These are phyloP conservation scores for Entomortierella parvispora DNA, from an alignment of 192 early-diverging fungal genomes.

Conservation along the genomic window DNA sequence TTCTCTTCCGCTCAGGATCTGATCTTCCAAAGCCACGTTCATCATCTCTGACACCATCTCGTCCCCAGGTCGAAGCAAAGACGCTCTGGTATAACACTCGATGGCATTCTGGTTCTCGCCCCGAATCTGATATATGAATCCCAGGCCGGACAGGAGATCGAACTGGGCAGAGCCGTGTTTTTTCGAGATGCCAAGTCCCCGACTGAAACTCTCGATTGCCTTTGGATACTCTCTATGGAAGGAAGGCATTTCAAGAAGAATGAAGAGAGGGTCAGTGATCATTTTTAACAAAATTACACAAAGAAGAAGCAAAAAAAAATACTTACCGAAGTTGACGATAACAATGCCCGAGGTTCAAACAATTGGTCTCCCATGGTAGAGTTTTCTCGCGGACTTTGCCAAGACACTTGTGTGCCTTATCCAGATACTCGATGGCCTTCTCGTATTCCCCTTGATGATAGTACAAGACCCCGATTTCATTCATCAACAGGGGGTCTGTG, in stretches of 20 bases:
- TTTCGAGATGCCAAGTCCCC: constrained; percentile 22
- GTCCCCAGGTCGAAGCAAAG: constrained; percentile 52
- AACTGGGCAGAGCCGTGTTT: constrained; percentile 32
- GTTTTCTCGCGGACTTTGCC: constrained; percentile 55
- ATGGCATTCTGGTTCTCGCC: constrained; percentile 62
- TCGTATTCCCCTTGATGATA: constrained; percentile 60
- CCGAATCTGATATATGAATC: constrained; percentile 67
- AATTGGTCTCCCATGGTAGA: constrained; percentile 68
- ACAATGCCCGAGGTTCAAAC: constrained; percentile 75
- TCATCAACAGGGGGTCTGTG: constrained; percentile 73
- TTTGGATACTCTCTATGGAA: background rate
- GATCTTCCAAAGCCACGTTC: constrained; percentile 49
- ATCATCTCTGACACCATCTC: constrained; percentile 54
- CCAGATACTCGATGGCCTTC: constrained; percentile 62
- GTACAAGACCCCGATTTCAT: constrained; percentile 76
- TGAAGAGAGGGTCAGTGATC: too few relatives aligned
- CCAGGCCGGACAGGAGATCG: constrained; percentile 59
- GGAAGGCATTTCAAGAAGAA: too few relatives aligned
- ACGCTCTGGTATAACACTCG: constrained; percentile 61
- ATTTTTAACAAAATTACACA: background rate
- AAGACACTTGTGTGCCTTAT: constrained; percentile 61
- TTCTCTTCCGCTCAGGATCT: constrained; percentile 13
- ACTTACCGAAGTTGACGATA: constrained; percentile 69
- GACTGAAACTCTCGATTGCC: constrained; percentile 30
- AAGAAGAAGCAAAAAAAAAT: background rate